Conservation (phyloP, 345 rosid genomes). For the Gossypium turneri region DNA sequence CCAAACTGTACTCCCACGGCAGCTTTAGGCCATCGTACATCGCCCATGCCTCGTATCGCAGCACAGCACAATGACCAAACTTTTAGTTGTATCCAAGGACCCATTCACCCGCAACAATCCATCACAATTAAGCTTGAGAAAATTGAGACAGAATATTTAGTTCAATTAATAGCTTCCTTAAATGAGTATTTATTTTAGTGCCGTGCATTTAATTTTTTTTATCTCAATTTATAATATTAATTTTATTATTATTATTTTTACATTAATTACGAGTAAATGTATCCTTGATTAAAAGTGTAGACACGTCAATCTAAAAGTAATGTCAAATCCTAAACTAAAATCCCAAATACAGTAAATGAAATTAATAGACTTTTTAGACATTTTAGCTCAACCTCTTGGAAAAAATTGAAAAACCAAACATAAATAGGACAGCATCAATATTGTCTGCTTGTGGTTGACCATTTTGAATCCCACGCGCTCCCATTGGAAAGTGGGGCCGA, state of each 20-base stretch:
- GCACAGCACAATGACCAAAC: too few relatives aligned
- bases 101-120: too few relatives aligned
- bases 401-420: conserved; percentile 13
- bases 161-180: too few relatives aligned
- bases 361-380: background rate
- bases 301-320: background rate
- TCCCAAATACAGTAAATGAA: background rate
- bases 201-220: too few relatives aligned
- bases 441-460: conserved; percentile 42
- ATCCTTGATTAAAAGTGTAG: accelerated
- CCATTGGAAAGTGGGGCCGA: conserved; percentile 33
- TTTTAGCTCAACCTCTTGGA: background rate
- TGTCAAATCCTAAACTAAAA: background rate
- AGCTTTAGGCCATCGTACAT: too few relatives aligned
- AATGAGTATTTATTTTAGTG: too few relatives aligned
- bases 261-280: accelerated
- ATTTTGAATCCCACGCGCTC: conserved; percentile 36
- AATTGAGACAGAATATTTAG: too few relatives aligned
- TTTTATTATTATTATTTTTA: background rate
- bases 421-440: background rate
- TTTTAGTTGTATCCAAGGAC: too few relatives aligned
- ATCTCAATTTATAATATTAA: background rate
- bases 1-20: too few relatives aligned
- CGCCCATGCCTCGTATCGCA: too few relatives aligned
- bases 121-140: too few relatives aligned